Evolutionary conservation across 1,139 yeast genomes (phyloP).

Genomic region (Lodderomyces metapsilosis): DNA sequence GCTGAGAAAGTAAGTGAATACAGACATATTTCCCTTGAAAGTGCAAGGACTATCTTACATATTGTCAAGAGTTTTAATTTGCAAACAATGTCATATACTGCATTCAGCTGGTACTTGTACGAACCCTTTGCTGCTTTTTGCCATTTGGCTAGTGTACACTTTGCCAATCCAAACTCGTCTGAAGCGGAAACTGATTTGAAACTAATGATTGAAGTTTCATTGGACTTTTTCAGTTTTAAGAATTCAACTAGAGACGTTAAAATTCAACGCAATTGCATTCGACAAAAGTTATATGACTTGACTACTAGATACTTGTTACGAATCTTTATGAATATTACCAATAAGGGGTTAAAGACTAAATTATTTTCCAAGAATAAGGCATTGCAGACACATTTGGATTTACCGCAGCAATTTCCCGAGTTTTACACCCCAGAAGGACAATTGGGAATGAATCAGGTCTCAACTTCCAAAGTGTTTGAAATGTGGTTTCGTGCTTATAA

Average conservation of each 20-base stretch:
- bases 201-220: slow-evolving; percentile 27
- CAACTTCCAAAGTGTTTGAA: slow-evolving; percentile 4
- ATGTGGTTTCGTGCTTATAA: slow-evolving; percentile 13
- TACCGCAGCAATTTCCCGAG: slow-evolving; percentile 8
- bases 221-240: slow-evolving; percentile 19
- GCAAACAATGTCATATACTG: slow-evolving; percentile 20
- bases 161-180: slow-evolving; percentile 26
- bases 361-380: slow-evolving; percentile 3
- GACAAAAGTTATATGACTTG: slow-evolving; percentile 10
- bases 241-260: neutral
- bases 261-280: slow-evolving; percentile 8
- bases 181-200: slow-evolving; percentile 28
- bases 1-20: slow-evolving; percentile 15
- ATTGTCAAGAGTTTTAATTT: slow-evolving; percentile 21
- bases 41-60: slow-evolving; percentile 35
- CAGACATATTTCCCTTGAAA: slow-evolving; percentile 25
- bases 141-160: slow-evolving; percentile 25
- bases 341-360: slow-evolving; percentile 1
- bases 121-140: slow-evolving; percentile 36
- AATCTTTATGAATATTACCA: slow-evolving; percentile 1
- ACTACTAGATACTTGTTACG: slow-evolving; percentile 8
- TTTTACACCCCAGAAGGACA: slow-evolving; percentile 6
- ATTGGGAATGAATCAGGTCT: slow-evolving; percentile 5
- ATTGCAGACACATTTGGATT: slow-evolving; percentile 9
- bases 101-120: slow-evolving; percentile 30